Evolutionary conservation across 495 filamentous ascomycete genomes (phyloP), one percentile per base, ranked within the genome.

Genomic region (Viridothelium virens): DNA sequence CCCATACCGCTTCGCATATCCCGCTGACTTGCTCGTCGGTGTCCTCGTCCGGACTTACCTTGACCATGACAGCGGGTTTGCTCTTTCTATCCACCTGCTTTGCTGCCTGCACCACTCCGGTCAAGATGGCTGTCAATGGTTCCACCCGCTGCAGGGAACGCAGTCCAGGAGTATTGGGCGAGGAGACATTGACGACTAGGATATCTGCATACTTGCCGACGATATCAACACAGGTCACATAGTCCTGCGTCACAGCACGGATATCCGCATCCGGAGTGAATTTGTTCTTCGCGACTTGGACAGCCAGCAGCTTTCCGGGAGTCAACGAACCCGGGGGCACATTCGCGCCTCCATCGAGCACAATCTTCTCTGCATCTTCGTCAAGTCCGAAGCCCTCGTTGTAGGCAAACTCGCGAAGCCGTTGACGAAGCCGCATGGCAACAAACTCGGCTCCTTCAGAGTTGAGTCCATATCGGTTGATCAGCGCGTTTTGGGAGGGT

Each of bases 271-370:
- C 91, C 9, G 90, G 83, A 1, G 94, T 98, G 50, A 78, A 73
- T 79, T 94, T 96, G 78, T 96, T 97, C 85, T 98, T 97, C n/a
- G 93, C 91, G 36, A 98, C 85, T 74, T 98, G 93, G n/a, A 98
- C 91, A 1, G 89, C 87, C 50, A 97, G 78, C 65, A 97, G 78
- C 61, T 87, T 84, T 6, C 92, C 92, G 0, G 84, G 79, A 41
- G 80, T 76, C 67, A 98, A 74, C 75, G 86, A 90, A 0, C 94
- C 94, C 0, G 91, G 89, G 67, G 78, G 84, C 66, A 82, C 84
- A 64, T 79, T 82, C 36, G 81, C 84, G 56, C 85, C 83, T 12
- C 88, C 89, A 67, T 94, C 82, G 48, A 96, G 74, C 4, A 98
- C 85, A 5, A 84, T 81, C 63, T 83, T 73, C 76, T 92, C 91